Evolutionary conservation across 495 filamentous ascomycete species (phyloP).

Genomic region (Aspergillus panamensis): DNA sequence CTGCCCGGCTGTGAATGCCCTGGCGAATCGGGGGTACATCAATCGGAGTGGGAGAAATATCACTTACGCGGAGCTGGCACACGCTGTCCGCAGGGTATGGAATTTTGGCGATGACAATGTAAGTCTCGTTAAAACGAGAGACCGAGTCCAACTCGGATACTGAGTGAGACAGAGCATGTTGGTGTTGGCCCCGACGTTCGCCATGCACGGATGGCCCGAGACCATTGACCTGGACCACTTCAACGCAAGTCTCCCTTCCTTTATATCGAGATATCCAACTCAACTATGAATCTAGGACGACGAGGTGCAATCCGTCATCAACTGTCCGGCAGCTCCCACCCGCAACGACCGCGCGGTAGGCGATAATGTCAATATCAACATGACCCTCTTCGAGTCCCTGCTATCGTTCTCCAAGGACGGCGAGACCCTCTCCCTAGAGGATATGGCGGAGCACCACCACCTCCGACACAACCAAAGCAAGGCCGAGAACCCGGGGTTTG

Average conservation of each 20-base stretch:
- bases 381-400: conserved; percentile 7
- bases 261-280: not conserved
- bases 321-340: conserved; percentile 5
- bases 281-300: not conserved
- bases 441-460: conserved; percentile 10
- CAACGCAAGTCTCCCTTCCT: not conserved
- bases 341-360: conserved; percentile 6
- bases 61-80: conserved; percentile 1
- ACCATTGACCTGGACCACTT: conserved; percentile 8
- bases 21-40: conserved; percentile 10
- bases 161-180: conserved; percentile 11
- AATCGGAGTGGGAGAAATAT: conserved; percentile 6
- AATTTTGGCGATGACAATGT: conserved; percentile 13
- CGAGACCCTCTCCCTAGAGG: not conserved
- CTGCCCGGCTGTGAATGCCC: conserved; percentile 2
- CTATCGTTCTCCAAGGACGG: conserved; percentile 7
- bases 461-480: conserved; percentile 8
- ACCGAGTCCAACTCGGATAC: too few relatives aligned
- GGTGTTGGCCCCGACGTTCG: conserved; percentile 5
- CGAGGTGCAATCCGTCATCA: conserved; percentile 6
- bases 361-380: conserved; percentile 8
- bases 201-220: conserved; percentile 3
- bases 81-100: conserved; percentile 6
- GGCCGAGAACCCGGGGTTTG: conserved; percentile 4
- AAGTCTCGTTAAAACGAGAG: too few relatives aligned